Conservation (phyloP, 2,329 filamentous ascomycete genomes). For the Colletotrichum agaves region DNA sequence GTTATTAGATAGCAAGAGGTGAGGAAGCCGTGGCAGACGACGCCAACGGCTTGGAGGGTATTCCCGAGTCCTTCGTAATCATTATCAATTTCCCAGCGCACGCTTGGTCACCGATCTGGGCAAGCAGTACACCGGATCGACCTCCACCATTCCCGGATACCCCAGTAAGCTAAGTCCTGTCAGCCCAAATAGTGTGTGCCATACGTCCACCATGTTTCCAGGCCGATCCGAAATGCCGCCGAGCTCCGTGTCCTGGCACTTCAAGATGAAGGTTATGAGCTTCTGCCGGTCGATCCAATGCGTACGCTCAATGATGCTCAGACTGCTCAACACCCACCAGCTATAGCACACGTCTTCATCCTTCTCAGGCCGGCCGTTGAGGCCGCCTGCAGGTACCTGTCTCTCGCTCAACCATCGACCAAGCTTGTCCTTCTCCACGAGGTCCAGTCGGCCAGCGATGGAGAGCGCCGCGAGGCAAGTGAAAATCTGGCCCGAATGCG, state of each 20-base stretch:
- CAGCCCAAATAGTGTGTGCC: conserved; percentile 91
- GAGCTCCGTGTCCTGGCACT: conserved; percentile 84
- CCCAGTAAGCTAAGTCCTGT: conserved; percentile 87
- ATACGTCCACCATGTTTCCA: conserved; percentile 96
- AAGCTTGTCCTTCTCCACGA: conserved; percentile 84
- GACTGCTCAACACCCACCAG: conserved; percentile 96
- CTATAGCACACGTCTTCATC: conserved; percentile 97
- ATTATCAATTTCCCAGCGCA: conserved; percentile 52
- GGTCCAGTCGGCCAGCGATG: conserved; percentile 83
- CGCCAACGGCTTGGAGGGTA: not conserved
- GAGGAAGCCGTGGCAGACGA: not conserved
- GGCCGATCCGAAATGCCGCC: conserved; percentile 92
- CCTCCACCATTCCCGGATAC: conserved; percentile 78
- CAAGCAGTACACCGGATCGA: conserved; percentile 91
- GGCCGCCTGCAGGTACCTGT: conserved; percentile 85
- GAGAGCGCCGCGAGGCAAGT: conserved; percentile 89
- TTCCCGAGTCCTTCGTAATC: not conserved
- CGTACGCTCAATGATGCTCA: conserved; percentile 86
- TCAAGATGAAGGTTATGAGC: conserved; percentile 83
- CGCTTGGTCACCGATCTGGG: conserved; percentile 74
- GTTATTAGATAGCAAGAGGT: conserved; percentile 79
- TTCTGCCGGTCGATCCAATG: conserved; percentile 94
- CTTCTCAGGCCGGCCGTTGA: conserved; percentile 97
- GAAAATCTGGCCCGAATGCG: conserved; percentile 94
- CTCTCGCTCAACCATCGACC: conserved; percentile 93